Evolutionary conservation across 2,329 filamentous ascomycete genomes (phyloP).

Genomic region (Neopestalotiopsis clavispora): DNA sequence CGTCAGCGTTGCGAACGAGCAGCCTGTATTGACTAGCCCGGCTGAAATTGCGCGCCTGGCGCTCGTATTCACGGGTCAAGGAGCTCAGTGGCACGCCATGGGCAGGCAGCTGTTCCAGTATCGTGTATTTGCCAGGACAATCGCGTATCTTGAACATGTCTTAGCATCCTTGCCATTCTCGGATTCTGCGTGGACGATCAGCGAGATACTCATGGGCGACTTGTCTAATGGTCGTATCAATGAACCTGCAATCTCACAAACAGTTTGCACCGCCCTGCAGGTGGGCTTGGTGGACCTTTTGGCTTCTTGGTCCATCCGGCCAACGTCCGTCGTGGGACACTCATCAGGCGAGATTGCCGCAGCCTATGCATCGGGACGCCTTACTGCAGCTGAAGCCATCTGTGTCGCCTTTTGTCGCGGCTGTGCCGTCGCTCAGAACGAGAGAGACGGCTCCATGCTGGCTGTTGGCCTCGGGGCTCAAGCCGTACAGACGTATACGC

Average conservation of each 20-base stretch:
- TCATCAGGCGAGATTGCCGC: constrained; percentile 38
- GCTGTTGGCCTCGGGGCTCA: constrained; percentile 22
- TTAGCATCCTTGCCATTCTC: constrained; percentile 7
- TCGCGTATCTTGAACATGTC: constrained; percentile 23
- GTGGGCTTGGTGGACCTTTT: constrained; percentile 42
- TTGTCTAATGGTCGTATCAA: constrained; percentile 12
- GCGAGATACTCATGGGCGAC: constrained; percentile 9
- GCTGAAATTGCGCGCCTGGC: no score
- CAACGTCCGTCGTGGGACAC: constrained; percentile 43
- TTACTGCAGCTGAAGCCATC: constrained; percentile 23
- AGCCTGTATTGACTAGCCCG: no score
- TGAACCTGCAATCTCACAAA: constrained; percentile 43
- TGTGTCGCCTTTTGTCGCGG: constrained; percentile 23
- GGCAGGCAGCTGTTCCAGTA: constrained; percentile 26
- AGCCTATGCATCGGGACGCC: constrained; percentile 31
- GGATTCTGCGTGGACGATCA: constrained; percentile 21
- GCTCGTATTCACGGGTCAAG: constrained; percentile 26
- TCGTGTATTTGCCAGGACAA: constrained; percentile 30
- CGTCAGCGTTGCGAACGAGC: no score
- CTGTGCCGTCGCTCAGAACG: constrained; percentile 4
- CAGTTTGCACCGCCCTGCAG: constrained; percentile 35
- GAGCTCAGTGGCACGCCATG: not conserved
- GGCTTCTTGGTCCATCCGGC: constrained; percentile 33
- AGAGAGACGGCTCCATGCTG: constrained; percentile 19
- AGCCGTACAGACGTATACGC: not conserved